Evolutionary conservation across 1,284 basidiomycete species (phyloP), one percentile per base, ranked within the genome.

Genomic region (Cryptococcus sp.): DNA sequence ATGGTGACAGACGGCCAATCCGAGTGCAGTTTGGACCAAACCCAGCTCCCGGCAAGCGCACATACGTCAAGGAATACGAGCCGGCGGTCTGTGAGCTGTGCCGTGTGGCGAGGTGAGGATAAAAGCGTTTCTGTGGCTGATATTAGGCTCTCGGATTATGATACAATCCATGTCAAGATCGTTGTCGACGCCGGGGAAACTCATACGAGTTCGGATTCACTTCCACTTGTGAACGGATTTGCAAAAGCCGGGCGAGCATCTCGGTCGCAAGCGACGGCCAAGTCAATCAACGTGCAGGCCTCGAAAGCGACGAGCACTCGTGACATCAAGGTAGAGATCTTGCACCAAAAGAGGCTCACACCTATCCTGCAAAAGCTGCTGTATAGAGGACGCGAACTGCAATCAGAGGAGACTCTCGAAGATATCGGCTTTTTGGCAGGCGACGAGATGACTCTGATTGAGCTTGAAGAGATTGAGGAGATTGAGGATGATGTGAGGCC

Each of bases 311-410:
- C 66, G 10, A 64, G 67, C 0, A 49, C 76, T 44, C 65, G 64
- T 25, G 67, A 72, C 8, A 51, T 78, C 55, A 73, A 72, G 50
- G 45, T 69, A 0, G 53, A 64, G 50, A 63, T 75, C 10, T 64
- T 62, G 39, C 34, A 56, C 1, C 19, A 46, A 20, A 57, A 54
- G 16, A 59, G 60, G 15, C 46, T 75, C 10, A 60, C 62, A 4
- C 73, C 72, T 0, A 62, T 73, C 16, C 58, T 53, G 10, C 74
- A 74, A 46, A 54, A 48, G 13, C 38, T 75, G 1, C 57, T 49
- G 17, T 66, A 68, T 46, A 49, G 61, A 10, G 65, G 51, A 7
- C 46, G 58, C 19, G 64, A 71, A 46, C 54, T 73, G 19, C 58
- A 60, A 1, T 49, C 62, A 3, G 54, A 51, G 3, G 62, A 70